phyloP scores from a whole-genome alignment of 1,284 basidiomycete genomes.

The Ganoderma resinaceum region DNA sequence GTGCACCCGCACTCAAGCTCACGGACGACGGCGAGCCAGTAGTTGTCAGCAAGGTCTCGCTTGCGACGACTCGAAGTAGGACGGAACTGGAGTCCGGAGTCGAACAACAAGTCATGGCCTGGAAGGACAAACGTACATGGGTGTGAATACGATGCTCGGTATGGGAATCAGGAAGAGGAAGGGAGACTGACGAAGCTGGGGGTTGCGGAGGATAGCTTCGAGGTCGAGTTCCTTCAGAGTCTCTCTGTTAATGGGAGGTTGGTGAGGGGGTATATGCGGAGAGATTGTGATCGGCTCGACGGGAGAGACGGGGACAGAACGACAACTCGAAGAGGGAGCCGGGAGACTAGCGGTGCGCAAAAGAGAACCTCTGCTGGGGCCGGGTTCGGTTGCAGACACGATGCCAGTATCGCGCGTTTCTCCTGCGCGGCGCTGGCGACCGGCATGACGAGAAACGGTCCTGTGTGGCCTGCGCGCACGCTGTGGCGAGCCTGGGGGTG shows the following conservation, averaged over 20 bases:
- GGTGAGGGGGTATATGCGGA: constrained; percentile 68
- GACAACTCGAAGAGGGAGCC: constrained; percentile 32
- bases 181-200: constrained; percentile 79
- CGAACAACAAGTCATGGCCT: constrained; percentile 94
- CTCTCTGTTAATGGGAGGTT: constrained; percentile 83
- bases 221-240: constrained; percentile 89
- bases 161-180: constrained; percentile 19
- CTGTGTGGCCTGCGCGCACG: constrained; percentile 34
- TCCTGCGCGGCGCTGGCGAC: constrained; percentile 45
- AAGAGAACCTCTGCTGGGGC: constrained; percentile 46
- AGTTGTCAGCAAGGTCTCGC: constrained; percentile 78
- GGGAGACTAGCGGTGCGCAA: constrained; percentile 40
- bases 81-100: constrained; percentile 77
- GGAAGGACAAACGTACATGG: constrained; percentile 18
- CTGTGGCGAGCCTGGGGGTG: constrained; percentile 33
- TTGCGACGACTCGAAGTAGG: constrained; percentile 77
- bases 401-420: constrained; percentile 60
- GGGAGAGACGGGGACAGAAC: constrained; percentile 43
- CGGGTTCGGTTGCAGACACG: constrained; percentile 54
- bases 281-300: constrained; percentile 56
- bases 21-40: constrained; percentile 84
- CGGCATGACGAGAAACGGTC: constrained; percentile 27
- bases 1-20: constrained; percentile 87
- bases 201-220: constrained; percentile 85
- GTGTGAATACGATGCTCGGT: constrained; percentile 27